Conservation (phyloP, 2,329 filamentous ascomycete genomes). For the Juglanconis oblonga region DNA sequence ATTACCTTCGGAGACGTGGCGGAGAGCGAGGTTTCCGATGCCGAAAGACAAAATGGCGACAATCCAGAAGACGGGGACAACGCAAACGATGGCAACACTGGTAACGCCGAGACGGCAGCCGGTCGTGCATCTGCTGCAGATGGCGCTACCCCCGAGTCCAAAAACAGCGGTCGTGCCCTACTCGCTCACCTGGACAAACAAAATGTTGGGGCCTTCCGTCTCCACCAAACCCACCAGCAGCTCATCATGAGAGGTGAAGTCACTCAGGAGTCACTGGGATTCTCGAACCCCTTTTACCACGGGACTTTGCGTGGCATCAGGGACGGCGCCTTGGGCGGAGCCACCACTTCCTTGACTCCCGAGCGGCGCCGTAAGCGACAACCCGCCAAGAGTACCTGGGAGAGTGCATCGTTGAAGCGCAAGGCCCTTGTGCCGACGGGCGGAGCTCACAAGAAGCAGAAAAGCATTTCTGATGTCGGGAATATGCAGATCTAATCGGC, state of each 20-base stretch:
- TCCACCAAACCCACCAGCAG: conserved; percentile 61
- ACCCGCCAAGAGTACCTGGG: conserved; percentile 47
- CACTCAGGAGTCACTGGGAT: conserved; percentile 60
- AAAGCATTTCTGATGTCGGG: conserved; percentile 58
- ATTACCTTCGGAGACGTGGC: conserved; percentile 52
- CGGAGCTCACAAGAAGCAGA: conserved; percentile 54
- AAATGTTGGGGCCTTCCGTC: conserved; percentile 76
- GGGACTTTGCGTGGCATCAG: conserved; percentile 62
- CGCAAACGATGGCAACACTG: conserved; percentile 37
- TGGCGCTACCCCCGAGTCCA: conserved; percentile 43
- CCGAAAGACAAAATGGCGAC: conserved; percentile 50
- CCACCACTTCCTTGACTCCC: conserved; percentile 66
- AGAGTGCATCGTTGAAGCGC: conserved; percentile 49
- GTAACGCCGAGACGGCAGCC: conserved; percentile 50
- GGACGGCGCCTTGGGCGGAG: conserved; percentile 62
- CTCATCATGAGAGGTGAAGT: conserved; percentile 59
- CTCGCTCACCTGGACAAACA: conserved; percentile 67
- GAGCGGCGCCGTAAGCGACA: conserved; percentile 56
- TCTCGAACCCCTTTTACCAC: conserved; percentile 58
- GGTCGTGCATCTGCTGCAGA: conserved; percentile 37
- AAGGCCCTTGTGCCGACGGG: conserved; percentile 42
- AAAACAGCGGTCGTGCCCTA: conserved; percentile 45
- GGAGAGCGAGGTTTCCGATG: conserved; percentile 56
- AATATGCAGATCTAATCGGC: conserved; percentile 30
- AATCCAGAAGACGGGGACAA: conserved; percentile 30